phyloP scores from a whole-genome alignment of 495 filamentous ascomycete genomes.

The Penicillium salamii region DNA sequence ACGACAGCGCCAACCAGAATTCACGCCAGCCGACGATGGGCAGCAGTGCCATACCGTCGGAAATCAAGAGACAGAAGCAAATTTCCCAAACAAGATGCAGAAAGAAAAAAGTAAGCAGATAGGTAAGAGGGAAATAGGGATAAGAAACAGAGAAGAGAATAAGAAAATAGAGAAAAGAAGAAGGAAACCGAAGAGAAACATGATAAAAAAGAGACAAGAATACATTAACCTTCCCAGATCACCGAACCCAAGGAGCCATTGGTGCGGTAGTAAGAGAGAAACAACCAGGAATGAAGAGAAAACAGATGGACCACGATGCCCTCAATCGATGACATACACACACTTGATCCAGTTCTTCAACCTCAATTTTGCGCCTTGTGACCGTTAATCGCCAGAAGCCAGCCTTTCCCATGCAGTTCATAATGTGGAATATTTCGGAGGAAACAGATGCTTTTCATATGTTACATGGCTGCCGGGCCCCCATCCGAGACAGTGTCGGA shows the following conservation, averaged over 20 bases:
- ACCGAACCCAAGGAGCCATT: conserved; percentile 23
- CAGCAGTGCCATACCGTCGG: conserved; percentile 15
- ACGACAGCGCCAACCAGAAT: conserved; percentile 42
- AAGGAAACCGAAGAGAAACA: no score
- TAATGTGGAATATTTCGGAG: conserved; percentile 41
- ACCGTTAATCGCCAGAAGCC: conserved; percentile 46
- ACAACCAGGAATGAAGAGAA: conserved; percentile 26
- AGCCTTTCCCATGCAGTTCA: conserved; percentile 52
- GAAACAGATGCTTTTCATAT: conserved; percentile 37
- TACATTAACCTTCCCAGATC: conserved; percentile 32
- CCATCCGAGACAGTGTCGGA: conserved; percentile 85
- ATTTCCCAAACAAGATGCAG: conserved; percentile 26
- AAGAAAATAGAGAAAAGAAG: conserved; percentile 8
- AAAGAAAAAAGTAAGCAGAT: background rate
- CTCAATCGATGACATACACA: conserved; percentile 16
- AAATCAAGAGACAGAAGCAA: conserved; percentile 12
- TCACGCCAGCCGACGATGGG: conserved; percentile 34
- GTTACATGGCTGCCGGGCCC: conserved; percentile 48
- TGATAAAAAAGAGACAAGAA: conserved; percentile 29
- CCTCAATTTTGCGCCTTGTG: conserved; percentile 44
- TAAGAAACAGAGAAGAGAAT: conserved; percentile 11
- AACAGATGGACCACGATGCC: conserved; percentile 18
- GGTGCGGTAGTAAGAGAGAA: conserved; percentile 18
- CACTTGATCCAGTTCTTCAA: conserved; percentile 11
- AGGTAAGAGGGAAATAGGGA: conserved; percentile 10